Evolutionary conservation across 768 basidiomycete species (phyloP).

Genomic region (Gloeostereum incarnatum): DNA sequence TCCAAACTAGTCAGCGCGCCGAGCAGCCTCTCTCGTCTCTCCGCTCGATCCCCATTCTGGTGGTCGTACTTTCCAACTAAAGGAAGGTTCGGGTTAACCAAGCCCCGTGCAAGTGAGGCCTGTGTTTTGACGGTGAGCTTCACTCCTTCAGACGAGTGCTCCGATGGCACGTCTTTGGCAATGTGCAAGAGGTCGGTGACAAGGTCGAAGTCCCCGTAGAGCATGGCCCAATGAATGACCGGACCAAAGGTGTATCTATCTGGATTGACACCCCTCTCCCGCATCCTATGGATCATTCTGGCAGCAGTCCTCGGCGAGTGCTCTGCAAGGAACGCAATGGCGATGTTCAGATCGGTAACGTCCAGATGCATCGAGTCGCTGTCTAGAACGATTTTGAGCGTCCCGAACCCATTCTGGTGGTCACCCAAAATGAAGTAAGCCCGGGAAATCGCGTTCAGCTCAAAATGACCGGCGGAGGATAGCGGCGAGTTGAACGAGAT

Average conservation of each 20-base stretch:
- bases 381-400: conserved; percentile 34
- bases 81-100: conserved; percentile 13
- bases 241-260: conserved; percentile 52
- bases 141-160: too few relatives aligned
- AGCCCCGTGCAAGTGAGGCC: conserved; percentile 34
- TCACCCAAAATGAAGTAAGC: conserved; percentile 50
- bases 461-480: conserved; percentile 42
- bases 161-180: conserved; percentile 24
- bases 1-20: conserved; percentile 28
- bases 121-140: conserved; percentile 40
- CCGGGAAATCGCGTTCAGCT: conserved; percentile 53
- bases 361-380: conserved; percentile 52
- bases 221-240: conserved; percentile 48
- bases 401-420: conserved; percentile 32
- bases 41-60: too few relatives aligned
- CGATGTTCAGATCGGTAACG: conserved; percentile 55
- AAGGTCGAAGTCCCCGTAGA: conserved; percentile 32
- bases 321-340: conserved; percentile 43
- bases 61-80: neutral
- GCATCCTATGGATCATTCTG: conserved; percentile 42
- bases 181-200: conserved; percentile 32
- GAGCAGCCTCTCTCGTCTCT: conserved; percentile 31
- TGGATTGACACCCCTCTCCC: conserved; percentile 33
- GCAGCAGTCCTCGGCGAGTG: conserved; percentile 36
- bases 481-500: neutral